Evolutionary conservation across 202 grass and related monocot species (phyloP), one percentile per base, ranked within the genome.

Genomic region (Eragrostis tef): DNA sequence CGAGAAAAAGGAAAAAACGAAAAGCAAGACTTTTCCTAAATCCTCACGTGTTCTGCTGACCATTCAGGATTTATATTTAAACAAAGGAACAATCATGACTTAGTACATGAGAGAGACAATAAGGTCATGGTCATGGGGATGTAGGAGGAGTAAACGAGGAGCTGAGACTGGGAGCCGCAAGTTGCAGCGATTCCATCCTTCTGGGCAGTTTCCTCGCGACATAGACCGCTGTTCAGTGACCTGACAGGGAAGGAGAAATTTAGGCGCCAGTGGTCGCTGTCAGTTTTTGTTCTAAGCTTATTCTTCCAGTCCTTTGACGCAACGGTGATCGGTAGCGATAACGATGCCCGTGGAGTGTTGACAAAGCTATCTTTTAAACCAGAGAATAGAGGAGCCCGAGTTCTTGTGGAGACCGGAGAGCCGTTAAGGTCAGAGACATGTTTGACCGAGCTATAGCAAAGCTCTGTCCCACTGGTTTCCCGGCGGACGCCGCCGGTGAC

Each of bases 401-500:
- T 58, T 4, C 19, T n/a, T 22, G 20, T 10, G 20, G 54, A 58
- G 56, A 12, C 21, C 56, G 20, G 54, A 58, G 56, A 12, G 56
- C 56, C 56, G 56, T 24, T 59, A 59, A 6, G 58, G 58, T 61
- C 58, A 61, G 58, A 14, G 24, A 5, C 11, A 24, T 61, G 24
- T 61, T 27, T 61, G 58, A 14, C 58, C 58, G 11, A 61, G 24
- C 22, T 25, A 25, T 3, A 4, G 26, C 57, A 26, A 11, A 60
- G 57, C 5, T 7, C 16, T 19, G 2, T 53, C 56, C 24, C 21
- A 12, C 57, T 61, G 58, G 54, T 58, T 58, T 11, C 20, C n/a
- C n/a, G n/a, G n/a, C n/a, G n/a, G n/a, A 89, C 73, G 53, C 85
- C 58, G 62, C 71, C 26, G 92, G 92, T 0, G 85, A 98, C 52